Conservation (phyloP, 768 basidiomycete genomes). For the Hortiboletus campestris region DNA sequence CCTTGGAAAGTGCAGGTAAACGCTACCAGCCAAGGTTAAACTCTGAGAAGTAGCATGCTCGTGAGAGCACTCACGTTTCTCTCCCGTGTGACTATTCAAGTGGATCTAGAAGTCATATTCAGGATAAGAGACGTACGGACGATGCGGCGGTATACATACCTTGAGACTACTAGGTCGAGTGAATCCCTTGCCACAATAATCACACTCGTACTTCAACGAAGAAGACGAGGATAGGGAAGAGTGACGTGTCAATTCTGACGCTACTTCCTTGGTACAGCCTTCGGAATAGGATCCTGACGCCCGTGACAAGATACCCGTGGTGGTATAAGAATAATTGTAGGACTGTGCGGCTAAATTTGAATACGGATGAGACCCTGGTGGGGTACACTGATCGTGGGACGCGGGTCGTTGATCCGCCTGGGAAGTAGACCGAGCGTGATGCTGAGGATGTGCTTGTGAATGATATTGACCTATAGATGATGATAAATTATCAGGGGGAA, state of each 20-base stretch:
- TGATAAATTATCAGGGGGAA: slow-evolving; percentile 22
- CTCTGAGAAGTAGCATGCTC: slow-evolving; percentile 6
- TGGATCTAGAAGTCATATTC: slow-evolving; percentile 56
- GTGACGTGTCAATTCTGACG: slow-evolving; percentile 13
- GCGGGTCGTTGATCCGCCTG: slow-evolving; percentile 26
- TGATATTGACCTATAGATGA: slow-evolving; percentile 22
- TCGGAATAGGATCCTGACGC: slow-evolving; percentile 21
- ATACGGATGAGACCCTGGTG: slow-evolving; percentile 27
- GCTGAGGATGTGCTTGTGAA: slow-evolving; percentile 19
- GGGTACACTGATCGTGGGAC: slow-evolving; percentile 28
- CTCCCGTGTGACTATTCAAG: slow-evolving; percentile 80
- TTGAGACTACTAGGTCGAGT: slow-evolving; percentile 81
- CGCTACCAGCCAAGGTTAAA: slow-evolving; percentile 42
- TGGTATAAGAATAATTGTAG: slow-evolving; percentile 17
- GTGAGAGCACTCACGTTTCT: slow-evolving; percentile 61
- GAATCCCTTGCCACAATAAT: slow-evolving; percentile 78
- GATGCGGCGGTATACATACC: slow-evolving; percentile 37
- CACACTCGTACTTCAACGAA: slow-evolving; percentile 66
- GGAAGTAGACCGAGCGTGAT: slow-evolving; percentile 29
- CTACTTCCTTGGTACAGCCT: slow-evolving; percentile 5
- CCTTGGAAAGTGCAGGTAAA: slow-evolving; percentile 72
- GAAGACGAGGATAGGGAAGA: slow-evolving; percentile 30
- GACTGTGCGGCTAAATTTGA: slow-evolving; percentile 20
- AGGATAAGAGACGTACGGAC: not conserved
- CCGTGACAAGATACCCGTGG: slow-evolving; percentile 20